Evolutionary conservation across 768 basidiomycete species (phyloP).

Genomic region (Suillus brevipes): DNA sequence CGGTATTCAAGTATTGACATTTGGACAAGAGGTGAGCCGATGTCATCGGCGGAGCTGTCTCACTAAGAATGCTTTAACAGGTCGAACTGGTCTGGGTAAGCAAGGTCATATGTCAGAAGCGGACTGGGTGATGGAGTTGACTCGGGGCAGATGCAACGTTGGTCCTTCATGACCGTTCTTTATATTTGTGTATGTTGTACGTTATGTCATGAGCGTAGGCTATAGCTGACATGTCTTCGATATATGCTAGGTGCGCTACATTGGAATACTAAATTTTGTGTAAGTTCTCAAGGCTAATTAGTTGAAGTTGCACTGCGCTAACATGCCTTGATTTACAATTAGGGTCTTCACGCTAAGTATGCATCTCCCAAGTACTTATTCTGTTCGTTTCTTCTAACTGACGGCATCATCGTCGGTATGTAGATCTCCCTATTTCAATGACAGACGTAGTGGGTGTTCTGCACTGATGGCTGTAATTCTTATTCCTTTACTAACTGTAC

Average conservation of each 20-base stretch:
- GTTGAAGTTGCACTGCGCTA: background rate
- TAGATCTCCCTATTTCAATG: background rate
- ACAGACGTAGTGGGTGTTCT: background rate
- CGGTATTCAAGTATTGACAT: background rate
- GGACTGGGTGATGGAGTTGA: background rate
- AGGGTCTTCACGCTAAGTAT: background rate
- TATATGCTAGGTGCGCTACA: background rate
- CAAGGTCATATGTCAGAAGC: background rate
- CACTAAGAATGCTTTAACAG: background rate
- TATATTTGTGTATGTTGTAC: background rate
- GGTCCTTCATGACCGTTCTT: background rate
- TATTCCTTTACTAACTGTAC: background rate
- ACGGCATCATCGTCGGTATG: background rate
- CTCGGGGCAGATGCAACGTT: background rate
- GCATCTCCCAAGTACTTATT: background rate
- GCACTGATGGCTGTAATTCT: background rate
- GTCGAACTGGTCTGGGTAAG: background rate
- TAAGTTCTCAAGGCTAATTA: background rate
- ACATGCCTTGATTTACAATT: background rate
- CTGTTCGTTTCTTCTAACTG: background rate
- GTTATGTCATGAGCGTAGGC: background rate
- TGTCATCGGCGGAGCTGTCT: background rate
- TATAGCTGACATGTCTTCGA: background rate
- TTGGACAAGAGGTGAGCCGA: background rate
- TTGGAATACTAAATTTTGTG: background rate